Evolutionary conservation across 202 grass and related monocot species (phyloP).

Genomic region (Tripidium arundinaceum): DNA sequence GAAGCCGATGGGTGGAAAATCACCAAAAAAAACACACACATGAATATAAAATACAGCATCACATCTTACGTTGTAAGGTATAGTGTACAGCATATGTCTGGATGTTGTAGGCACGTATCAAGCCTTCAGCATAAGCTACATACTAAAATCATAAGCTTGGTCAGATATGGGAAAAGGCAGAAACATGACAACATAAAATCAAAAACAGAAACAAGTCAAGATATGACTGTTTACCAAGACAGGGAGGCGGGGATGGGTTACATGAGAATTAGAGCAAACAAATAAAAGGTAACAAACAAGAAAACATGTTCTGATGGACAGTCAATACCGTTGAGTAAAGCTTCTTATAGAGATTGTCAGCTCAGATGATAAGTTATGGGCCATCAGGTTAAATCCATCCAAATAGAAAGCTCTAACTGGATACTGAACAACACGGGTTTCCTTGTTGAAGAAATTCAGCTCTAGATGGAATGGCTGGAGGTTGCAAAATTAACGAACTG

Average conservation of each 20-base stretch:
- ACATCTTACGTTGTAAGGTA: no score
- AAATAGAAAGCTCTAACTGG: conserved; percentile 88
- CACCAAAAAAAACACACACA: no score
- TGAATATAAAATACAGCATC: no score
- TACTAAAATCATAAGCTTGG: no score
- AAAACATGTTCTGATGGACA: conserved; percentile 18
- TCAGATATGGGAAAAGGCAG: no score
- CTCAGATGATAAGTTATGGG: conserved; percentile 82
- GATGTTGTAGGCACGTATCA: no score
- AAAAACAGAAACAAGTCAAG: no score
- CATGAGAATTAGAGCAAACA: conserved; percentile 36
- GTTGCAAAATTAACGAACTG: conserved; percentile 22
- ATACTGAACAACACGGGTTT: conserved; percentile 91
- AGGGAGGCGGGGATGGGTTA: conserved; percentile 26
- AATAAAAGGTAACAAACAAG: conserved; percentile 29
- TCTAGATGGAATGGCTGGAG: conserved; percentile 95
- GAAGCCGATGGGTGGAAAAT: no score
- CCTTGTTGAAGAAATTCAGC: conserved; percentile 95
- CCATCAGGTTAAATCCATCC: conserved; percentile 96
- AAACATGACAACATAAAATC: no score
- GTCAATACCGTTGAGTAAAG: conserved; percentile 82
- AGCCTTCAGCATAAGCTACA: no score
- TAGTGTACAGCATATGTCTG: no score
- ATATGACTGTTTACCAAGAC: no score
- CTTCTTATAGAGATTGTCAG: conserved; percentile 98